These are phyloP conservation scores for Beauveria sp. DNA, from an alignment of 2,329 filamentous ascomycete genomes.

Conservation along the genomic window DNA sequence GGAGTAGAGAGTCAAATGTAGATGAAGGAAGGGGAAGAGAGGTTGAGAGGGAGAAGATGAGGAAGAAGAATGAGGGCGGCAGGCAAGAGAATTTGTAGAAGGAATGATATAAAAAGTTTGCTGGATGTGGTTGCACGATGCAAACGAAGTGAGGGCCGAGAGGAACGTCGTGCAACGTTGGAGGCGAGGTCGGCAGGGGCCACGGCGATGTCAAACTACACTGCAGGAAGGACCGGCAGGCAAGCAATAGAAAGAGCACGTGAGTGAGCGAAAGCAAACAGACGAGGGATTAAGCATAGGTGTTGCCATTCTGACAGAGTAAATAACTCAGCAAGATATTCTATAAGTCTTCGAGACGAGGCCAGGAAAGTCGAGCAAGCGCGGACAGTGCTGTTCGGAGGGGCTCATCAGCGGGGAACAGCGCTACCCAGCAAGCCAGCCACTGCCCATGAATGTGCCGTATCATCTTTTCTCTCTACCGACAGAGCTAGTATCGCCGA, in stretches of 20 bases:
- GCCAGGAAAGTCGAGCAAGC: too few species aligned
- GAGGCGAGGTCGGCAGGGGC: neutral
- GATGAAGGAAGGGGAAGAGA: neutral
- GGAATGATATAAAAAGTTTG: conserved; percentile 2
- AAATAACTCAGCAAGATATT: too few species aligned
- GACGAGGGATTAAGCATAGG: too few species aligned
- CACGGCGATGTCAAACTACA: neutral
- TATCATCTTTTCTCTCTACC: too few species aligned
- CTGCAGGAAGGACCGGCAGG: neutral
- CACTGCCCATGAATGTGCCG: too few species aligned
- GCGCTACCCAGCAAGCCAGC: too few species aligned
- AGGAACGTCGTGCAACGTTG: neutral
- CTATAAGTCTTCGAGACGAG: too few species aligned
- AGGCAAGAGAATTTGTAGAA: neutral
- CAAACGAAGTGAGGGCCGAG: conserved; percentile 6
- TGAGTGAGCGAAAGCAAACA: neutral
- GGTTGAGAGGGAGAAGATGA: neutral
- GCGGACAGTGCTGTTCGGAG: too few species aligned
- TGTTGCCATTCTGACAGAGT: too few species aligned
- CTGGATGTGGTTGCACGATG: conserved; percentile 5
- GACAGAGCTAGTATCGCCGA: too few species aligned
- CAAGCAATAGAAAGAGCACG: neutral
- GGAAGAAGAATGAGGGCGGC: neutral
- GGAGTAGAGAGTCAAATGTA: neutral
- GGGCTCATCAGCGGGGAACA: too few species aligned